Base-by-base conservation (phyloP, 1,139 yeast genomes). In the Taphrina pruni region DNA sequence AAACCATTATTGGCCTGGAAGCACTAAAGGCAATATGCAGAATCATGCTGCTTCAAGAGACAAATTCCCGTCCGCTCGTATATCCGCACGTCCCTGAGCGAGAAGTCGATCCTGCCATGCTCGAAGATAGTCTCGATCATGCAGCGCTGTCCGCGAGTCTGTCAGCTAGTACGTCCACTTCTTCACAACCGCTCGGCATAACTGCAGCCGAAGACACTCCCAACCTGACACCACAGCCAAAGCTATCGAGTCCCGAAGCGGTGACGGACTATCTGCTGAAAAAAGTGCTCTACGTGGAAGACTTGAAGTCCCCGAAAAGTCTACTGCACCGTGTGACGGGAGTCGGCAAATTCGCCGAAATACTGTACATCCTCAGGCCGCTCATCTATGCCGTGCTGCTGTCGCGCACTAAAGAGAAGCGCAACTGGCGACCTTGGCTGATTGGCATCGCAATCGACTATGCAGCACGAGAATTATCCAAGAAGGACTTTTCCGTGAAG, bases 401-500 rank as follows among this genome's bases (percentile, higher is more conserved):
- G 11, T 62, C 62, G n/a, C 50, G 71, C 17, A 41, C 68, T 14
- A 56, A 56, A 32, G 65, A 69, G 32, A 56, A 55, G 41, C 36
- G 68, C 9, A 62, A 51, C n/a, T 81, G 83, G 83, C 75, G 78
- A 12, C 83, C 83, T 5, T 81, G 83, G 83, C 60, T 79, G 6
- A 73, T 75, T 1, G 83, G 83, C 4, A 55, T 79, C n/a, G 73
- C 74, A 1, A 65, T 80, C 6, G 83, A 81, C 69, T 75, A 76
- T 54, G 56, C 75, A 32, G 75, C 81, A 1, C 76, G 80, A 12
- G 73, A 74, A 57, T 70, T 78, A 41, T 69, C 68, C 65, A 69
- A 57, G 69, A 60, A 55, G 66, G 74, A 55, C 62, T 71, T 50
- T 39, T 48, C 36, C 64, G 50, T 38, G 55, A 68, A 39, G 73